Percentiles rank a stretch among this genome's conserved stretches.
Conservation (phyloP, 495 filamentous ascomycete genomes). For the Tuber borchii region DNA sequence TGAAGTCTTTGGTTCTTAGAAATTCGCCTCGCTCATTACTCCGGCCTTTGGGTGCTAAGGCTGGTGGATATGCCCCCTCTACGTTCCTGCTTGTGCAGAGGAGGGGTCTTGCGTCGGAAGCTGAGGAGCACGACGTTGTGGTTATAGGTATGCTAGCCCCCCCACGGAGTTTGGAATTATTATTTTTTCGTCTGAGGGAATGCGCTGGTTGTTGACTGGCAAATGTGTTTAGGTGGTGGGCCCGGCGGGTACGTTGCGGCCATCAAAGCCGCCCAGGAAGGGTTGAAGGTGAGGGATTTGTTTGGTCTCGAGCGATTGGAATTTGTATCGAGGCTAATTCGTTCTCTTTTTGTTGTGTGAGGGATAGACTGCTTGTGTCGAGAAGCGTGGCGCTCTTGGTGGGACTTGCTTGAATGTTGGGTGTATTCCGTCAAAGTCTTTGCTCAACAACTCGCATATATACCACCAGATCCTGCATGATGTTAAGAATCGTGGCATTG, state of each 20-base stretch:
- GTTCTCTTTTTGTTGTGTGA: constrained; percentile 4
- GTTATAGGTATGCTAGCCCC: constrained; percentile 38
- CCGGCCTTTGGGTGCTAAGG: constrained; percentile 31
- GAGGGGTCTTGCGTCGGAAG: constrained; percentile 39
- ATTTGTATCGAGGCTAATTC: constrained; percentile 13
- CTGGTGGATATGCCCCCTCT: constrained; percentile 25
- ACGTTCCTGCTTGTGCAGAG: constrained; percentile 34
- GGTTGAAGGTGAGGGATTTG: constrained; percentile 68
- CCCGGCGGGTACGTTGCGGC: constrained; percentile 98
- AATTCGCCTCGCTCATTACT: constrained; percentile 38
- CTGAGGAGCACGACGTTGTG: constrained; percentile 41
- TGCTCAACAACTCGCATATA: constrained; percentile 98
- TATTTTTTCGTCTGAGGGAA: background rate
- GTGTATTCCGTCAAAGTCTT: constrained; percentile 97
- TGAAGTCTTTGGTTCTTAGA: constrained; percentile 40
- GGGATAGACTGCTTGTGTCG: constrained; percentile 83
- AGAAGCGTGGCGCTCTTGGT: constrained; percentile 91
- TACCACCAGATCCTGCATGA: constrained; percentile 98
- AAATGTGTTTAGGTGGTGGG: constrained; percentile 69
- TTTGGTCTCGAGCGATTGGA: constrained; percentile 10
- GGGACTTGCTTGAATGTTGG: constrained; percentile 98
- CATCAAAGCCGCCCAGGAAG: constrained; percentile 97
- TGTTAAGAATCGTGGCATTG: constrained; percentile 93
- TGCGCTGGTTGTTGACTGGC: constrained; percentile 16
- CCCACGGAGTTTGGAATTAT: background rate